Percentiles rank a stretch among this genome's conserved stretches.
Conservation (phyloP, 148 eudicot genomes). For the Euryodendron excelsum region DNA sequence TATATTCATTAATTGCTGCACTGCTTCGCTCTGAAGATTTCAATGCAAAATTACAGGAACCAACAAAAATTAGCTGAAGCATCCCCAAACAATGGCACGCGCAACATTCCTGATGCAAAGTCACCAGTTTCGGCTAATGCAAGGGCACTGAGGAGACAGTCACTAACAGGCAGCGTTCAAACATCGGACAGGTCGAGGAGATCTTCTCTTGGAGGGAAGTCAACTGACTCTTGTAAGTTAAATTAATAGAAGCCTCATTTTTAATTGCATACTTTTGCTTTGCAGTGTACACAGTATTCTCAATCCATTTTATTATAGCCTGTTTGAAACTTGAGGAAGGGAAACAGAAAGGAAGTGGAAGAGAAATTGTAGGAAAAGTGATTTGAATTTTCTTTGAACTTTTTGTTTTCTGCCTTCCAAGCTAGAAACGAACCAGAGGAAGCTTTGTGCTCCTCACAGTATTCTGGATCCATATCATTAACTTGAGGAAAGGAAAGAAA, state of each 20-base stretch:
- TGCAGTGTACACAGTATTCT: too few species aligned
- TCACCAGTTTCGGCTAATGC: slow-evolving; percentile 44
- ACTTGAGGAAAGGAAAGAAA: too few species aligned
- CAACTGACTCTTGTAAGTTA: slow-evolving; percentile 55
- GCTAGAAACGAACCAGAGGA: too few species aligned
- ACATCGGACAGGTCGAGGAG: slow-evolving; percentile 48
- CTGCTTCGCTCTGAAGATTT: slow-evolving; percentile 3
- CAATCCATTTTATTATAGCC: not conserved
- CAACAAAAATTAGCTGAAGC: slow-evolving; percentile 47
- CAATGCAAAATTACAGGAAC: slow-evolving; percentile 37
- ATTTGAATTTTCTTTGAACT: too few species aligned
- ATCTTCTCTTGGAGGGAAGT: slow-evolving; percentile 70
- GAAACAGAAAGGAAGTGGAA: too few species aligned
- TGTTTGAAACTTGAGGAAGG: too few species aligned
- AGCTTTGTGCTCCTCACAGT: too few species aligned
- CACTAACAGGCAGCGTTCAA: slow-evolving; percentile 59
- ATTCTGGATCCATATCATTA: too few species aligned
- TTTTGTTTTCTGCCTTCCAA: too few species aligned
- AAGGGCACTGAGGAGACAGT: slow-evolving; percentile 60
- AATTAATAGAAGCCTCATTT: not conserved
- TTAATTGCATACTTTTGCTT: not conserved
- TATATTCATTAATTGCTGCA: not conserved
- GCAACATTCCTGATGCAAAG: slow-evolving; percentile 24
- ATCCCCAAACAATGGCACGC: slow-evolving; percentile 24
- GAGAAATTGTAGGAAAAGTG: not conserved